Percentiles rank a stretch among this genome's conserved stretches.
phyloP scores from a whole-genome alignment of 495 filamentous ascomycete species.

The Talaromyces thailandensis region DNA sequence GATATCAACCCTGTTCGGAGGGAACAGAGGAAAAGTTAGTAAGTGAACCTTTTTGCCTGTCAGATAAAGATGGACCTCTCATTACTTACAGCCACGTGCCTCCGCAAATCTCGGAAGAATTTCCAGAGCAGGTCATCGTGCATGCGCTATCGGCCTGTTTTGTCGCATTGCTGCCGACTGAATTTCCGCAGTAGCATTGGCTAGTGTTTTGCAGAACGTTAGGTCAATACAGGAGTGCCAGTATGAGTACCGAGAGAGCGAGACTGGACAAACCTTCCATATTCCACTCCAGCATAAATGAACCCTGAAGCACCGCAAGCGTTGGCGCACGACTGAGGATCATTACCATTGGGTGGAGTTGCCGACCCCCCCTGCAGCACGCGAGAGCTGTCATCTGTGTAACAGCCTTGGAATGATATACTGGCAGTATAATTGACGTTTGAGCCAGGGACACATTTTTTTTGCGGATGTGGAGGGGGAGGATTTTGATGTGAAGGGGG shows the following conservation, averaged over 20 bases:
- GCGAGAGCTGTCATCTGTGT: background rate
- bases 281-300: background rate
- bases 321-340: background rate
- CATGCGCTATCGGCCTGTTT: background rate
- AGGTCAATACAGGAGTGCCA: background rate
- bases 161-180: background rate
- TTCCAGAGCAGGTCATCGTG: constrained; percentile 1
- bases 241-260: background rate
- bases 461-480: too few relatives aligned
- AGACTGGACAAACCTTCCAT: background rate
- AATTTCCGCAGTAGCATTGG: constrained; percentile 1
- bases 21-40: too few relatives aligned
- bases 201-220: background rate
- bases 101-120: background rate
- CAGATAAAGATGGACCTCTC: too few relatives aligned
- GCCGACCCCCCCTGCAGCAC: background rate
- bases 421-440: background rate
- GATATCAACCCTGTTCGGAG: constrained; percentile 3
- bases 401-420: background rate
- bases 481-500: too few relatives aligned
- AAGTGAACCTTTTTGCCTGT: too few relatives aligned
- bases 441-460: background rate
- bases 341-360: background rate
- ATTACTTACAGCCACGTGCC: constrained; percentile 1
- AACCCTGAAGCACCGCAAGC: background rate